Evolutionary conservation across 805 yeast genomes (phyloP), one percentile per base, ranked within the genome.

Genomic region (Metschnikowia gruessii): DNA sequence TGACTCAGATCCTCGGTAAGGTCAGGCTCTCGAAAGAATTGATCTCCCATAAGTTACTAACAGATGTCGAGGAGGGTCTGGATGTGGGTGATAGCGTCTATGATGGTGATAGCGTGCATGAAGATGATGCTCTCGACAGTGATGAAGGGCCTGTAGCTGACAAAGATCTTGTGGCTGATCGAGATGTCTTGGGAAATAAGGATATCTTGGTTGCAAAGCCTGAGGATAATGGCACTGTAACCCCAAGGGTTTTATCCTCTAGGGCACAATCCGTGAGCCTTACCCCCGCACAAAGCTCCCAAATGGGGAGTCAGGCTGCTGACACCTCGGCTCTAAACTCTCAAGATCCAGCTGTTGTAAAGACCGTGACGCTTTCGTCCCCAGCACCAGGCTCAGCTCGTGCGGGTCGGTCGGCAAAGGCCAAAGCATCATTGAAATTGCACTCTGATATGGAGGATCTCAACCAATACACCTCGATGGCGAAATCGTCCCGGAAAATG

Each of bases 391-490:
- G 28, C 6, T 21, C 29, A 32, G 46, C 12, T 11, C 35, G 44
- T 13, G 40, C 36, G 8, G 65, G 75, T 2, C 62, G 87, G 42
- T 76, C 78, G 34, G 95, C 95, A 1, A 82, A 83, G 38, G 73
- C 75, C 33, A 79, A 75, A 55, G 95, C 95, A 0, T 82, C 82
- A 0, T 66, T 68, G 47, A 82, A 81, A 58, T 66, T 87, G 13
- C 92, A 84, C 55, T 75, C 76, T 10, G 81, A 83, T 60, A 85
- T 87, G 75, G 78, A 77, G 48, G 83, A 83, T 39, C 72, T 87
- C 52, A 85, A 84, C 56, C 74, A 71, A 42, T 87, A 78, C 57
- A 83, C 82, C 50, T 74, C 79, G 51, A 60, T 68, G 53, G 47
- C 66, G 9, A 80, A 79, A 54, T 72, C 75, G 22, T 69, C 72